Evolutionary conservation across 805 yeast genomes (phyloP).

Genomic region (Yamadazyma olivae): DNA sequence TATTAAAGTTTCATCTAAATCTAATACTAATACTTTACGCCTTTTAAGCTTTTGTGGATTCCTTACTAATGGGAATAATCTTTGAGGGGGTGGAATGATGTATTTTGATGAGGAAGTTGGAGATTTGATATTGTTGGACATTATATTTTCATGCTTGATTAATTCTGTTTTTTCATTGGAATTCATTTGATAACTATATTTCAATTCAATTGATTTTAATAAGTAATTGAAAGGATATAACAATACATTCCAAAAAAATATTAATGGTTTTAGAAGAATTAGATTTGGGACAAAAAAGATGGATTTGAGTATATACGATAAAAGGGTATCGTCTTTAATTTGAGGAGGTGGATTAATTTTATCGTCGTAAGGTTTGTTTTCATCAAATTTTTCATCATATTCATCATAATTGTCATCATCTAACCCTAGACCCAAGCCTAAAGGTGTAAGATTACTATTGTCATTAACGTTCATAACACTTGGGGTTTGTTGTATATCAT

Average conservation of each 20-base stretch:
- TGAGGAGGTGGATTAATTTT: background rate
- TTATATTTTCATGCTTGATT: constrained; percentile 37
- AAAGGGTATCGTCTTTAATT: background rate
- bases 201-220: constrained; percentile 8
- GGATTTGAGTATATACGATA: background rate
- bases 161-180: constrained; percentile 30
- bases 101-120: constrained; percentile 41
- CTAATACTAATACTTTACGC: constrained; percentile 73
- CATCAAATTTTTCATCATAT: background rate
- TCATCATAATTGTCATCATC: background rate
- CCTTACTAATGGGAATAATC: constrained; percentile 39
- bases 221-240: constrained; percentile 51
- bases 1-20: constrained; percentile 90
- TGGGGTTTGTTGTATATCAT: too few species aligned
- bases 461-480: constrained; percentile 6
- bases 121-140: constrained; percentile 39
- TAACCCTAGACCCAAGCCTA: background rate
- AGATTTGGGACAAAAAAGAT: constrained; percentile 25
- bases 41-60: constrained; percentile 32
- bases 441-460: background rate
- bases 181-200: constrained; percentile 7
- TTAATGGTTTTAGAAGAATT: constrained; percentile 50
- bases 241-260: constrained; percentile 46
- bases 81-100: constrained; percentile 44
- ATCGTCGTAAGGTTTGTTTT: background rate